A percentile compares a stretch with the other conserved stretches of the same genome.
Evolutionary conservation across 257 asterid genomes (phyloP).

Genomic region (Primulina tabacum): DNA sequence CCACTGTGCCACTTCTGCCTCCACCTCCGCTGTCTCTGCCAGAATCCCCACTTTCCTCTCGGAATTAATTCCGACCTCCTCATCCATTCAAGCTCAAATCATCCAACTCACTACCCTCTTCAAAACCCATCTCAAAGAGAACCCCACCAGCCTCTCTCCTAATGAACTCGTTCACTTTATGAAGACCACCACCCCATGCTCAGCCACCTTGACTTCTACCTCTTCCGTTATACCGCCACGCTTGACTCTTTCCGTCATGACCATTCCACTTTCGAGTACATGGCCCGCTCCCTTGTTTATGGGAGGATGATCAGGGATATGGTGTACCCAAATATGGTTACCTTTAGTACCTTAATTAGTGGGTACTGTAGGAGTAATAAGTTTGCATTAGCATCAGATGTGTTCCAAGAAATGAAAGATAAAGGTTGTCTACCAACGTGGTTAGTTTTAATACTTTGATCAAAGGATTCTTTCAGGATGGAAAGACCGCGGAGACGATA

Average conservation of each 20-base stretch:
- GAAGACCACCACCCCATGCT: slow-evolving; percentile 68
- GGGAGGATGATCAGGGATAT: slow-evolving; percentile 60
- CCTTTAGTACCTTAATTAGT: slow-evolving; percentile 73
- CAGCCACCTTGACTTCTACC: slow-evolving; percentile 81
- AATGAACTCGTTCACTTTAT: slow-evolving; percentile 60
- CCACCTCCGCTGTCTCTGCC: slow-evolving; percentile 22
- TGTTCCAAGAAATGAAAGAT: slow-evolving; percentile 81
- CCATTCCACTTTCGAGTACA: slow-evolving; percentile 81
- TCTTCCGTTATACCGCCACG: slow-evolving; percentile 77
- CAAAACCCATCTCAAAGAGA: slow-evolving; percentile 43
- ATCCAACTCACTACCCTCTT: slow-evolving; percentile 44
- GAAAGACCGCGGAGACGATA: no score
- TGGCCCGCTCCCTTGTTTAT: slow-evolving; percentile 67
- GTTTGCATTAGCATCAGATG: slow-evolving; percentile 56
- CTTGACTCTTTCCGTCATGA: slow-evolving; percentile 91
- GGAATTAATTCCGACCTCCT: slow-evolving; percentile 34
- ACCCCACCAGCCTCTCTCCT: slow-evolving; percentile 50
- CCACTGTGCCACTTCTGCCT: slow-evolving; percentile 29
- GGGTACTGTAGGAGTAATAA: slow-evolving; percentile 60
- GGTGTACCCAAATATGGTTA: slow-evolving; percentile 65
- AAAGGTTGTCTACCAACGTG: slow-evolving; percentile 85
- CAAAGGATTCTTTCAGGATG: no score
- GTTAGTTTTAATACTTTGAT: no score
- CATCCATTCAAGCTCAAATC: slow-evolving; percentile 44
- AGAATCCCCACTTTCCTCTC: slow-evolving; percentile 36